Percentiles rank a stretch among this genome's conserved stretches.
phyloP scores from a whole-genome alignment of 1,284 basidiomycete genomes.

The Naganishia cerealis region DNA sequence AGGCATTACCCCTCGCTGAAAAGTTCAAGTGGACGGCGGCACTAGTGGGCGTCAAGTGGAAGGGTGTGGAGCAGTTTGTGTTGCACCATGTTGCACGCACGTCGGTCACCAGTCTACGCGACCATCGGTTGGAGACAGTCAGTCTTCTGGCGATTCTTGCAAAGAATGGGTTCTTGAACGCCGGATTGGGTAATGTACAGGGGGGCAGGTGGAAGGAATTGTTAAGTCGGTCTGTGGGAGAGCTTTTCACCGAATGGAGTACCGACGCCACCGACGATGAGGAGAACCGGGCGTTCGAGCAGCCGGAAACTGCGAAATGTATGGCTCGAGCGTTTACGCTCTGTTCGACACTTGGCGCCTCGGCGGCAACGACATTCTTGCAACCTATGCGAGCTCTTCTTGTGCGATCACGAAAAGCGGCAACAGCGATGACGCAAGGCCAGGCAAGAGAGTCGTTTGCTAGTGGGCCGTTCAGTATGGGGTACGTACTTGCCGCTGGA shows the following conservation, averaged over 20 bases:
- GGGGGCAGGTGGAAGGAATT: slow-evolving; percentile 51
- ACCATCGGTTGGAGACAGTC: slow-evolving; percentile 47
- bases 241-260: slow-evolving; percentile 30
- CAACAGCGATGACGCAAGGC: slow-evolving; percentile 1
- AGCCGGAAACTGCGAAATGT: slow-evolving; percentile 10
- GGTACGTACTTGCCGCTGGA: slow-evolving; percentile 61
- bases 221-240: slow-evolving; percentile 41
- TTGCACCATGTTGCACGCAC: slow-evolving; percentile 48
- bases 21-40: slow-evolving; percentile 48
- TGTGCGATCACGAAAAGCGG: neutral
- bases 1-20: slow-evolving; percentile 41
- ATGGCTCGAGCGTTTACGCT: slow-evolving; percentile 19
- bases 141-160: slow-evolving; percentile 50
- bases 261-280: neutral
- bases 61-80: slow-evolving; percentile 53
- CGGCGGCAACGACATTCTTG: slow-evolving; percentile 11
- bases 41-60: slow-evolving; percentile 50
- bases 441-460: slow-evolving; percentile 46
- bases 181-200: slow-evolving; percentile 51
- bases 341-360: slow-evolving; percentile 10
- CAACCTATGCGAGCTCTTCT: slow-evolving; percentile 13
- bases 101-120: slow-evolving; percentile 35
- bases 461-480: slow-evolving; percentile 54
- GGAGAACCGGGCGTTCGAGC: neutral
- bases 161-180: slow-evolving; percentile 45